phyloP scores from a whole-genome alignment of 2,329 filamentous ascomycete species.

The Xylariaceae sp. region DNA sequence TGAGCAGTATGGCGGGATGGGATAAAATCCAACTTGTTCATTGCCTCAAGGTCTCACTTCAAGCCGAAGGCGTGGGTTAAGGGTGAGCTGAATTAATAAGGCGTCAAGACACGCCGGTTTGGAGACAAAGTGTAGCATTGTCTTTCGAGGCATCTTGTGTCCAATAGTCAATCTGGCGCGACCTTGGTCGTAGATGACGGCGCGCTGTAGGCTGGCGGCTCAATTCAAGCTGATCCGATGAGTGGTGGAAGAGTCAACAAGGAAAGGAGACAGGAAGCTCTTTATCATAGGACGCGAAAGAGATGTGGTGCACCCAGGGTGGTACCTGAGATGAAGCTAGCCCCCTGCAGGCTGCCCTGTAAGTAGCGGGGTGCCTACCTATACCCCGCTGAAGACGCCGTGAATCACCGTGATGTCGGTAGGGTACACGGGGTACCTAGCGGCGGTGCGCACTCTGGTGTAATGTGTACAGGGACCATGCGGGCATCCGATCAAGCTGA shows the following conservation, averaged over 20 bases:
- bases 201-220: not conserved
- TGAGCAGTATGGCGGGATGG: no score
- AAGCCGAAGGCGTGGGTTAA: conserved; percentile 5
- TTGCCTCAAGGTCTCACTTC: conserved; percentile 13
- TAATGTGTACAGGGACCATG: not conserved
- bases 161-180: conserved; percentile 6
- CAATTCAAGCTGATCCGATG: not conserved
- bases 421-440: no score
- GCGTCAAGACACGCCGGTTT: no score
- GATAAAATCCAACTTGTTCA: not conserved
- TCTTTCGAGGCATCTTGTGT: conserved; percentile 1
- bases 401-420: no score
- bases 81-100: not conserved
- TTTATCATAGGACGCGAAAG: conserved; percentile 1
- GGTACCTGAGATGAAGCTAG: not conserved
- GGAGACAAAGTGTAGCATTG: conserved; percentile 3
- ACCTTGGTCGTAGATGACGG: conserved; percentile 4
- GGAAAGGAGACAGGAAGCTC: not conserved
- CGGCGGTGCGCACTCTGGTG: not conserved
- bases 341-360: no score
- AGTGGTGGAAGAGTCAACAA: not conserved
- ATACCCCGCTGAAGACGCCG: no score
- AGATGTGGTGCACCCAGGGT: conserved; percentile 2
- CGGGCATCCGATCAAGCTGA: not conserved
- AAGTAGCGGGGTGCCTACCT: no score